These are phyloP conservation scores for Castanopsis chinensis DNA, from an alignment of 306 rosid genomes.

Conservation along the genomic window DNA sequence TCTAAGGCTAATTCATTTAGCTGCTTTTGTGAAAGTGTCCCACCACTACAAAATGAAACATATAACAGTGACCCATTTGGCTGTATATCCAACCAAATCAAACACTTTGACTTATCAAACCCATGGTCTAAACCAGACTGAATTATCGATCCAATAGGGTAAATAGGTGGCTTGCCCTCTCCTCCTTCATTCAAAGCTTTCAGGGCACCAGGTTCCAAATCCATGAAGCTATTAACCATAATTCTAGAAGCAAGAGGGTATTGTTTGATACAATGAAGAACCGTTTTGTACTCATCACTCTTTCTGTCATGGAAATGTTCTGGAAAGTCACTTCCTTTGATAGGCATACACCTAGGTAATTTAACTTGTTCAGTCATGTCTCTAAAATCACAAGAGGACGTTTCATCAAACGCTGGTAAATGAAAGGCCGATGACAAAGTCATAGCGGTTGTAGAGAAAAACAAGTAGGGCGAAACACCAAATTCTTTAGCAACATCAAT, in stretches of 20 bases:
- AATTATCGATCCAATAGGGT: conserved; percentile 19
- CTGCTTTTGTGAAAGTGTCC: too few species aligned
- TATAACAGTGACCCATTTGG: too few species aligned
- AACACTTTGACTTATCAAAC: neutral
- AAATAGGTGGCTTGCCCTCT: conserved; percentile 14
- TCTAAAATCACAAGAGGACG: conserved; percentile 13
- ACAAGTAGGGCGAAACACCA: neutral
- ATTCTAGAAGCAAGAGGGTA: conserved; percentile 13
- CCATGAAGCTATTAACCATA: conserved; percentile 20
- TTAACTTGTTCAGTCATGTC: conserved; percentile 20
- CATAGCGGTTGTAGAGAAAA: conserved; percentile 11
- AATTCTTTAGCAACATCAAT: conserved; percentile 28
- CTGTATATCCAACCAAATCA: too few species aligned
- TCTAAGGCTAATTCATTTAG: too few species aligned
- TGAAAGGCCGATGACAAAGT: conserved; percentile 13
- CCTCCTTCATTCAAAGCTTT: conserved; percentile 1
- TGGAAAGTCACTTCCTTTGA: conserved; percentile 8
- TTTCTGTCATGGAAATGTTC: conserved; percentile 16
- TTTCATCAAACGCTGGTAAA: conserved; percentile 22
- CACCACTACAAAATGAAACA: too few species aligned
- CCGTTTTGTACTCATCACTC: neutral
- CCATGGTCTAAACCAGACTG: neutral
- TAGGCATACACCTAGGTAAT: conserved; percentile 25
- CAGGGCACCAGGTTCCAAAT: conserved; percentile 17
- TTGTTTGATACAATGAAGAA: neutral